Conservation (phyloP, 768 basidiomycete species). For the Suillus brevipes region DNA sequence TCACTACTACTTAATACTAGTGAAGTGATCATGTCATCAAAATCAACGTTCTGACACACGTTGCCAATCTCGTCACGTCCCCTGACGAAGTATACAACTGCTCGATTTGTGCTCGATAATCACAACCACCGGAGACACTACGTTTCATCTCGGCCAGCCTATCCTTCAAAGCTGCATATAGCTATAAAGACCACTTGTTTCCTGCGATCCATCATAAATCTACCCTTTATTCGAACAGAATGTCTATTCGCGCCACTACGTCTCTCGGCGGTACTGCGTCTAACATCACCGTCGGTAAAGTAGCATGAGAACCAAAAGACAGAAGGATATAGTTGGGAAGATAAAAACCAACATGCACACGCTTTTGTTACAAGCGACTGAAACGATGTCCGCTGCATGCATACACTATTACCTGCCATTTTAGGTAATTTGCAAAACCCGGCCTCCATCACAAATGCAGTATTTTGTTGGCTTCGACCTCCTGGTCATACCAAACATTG, state of each 20-base stretch:
- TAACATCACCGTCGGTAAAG: not conserved
- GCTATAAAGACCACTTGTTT: not conserved
- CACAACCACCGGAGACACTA: not conserved
- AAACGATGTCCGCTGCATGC: too few species aligned
- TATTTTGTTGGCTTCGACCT: slow-evolving; percentile 8
- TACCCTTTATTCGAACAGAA: slow-evolving; percentile 11
- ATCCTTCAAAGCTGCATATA: not conserved
- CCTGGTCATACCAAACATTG: slow-evolving; percentile 25
- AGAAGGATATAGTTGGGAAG: too few species aligned
- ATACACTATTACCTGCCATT: not conserved
- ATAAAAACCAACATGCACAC: too few species aligned
- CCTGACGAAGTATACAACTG: not conserved
- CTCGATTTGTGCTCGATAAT: too few species aligned
- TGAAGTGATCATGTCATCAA: not conserved
- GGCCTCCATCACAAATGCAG: not conserved
- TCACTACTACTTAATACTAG: too few species aligned
- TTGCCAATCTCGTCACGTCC: not conserved
- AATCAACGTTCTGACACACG: not conserved
- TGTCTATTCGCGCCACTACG: slow-evolving; percentile 30
- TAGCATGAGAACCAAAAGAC: not conserved
- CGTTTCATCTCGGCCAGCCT: not conserved
- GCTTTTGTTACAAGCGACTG: too few species aligned
- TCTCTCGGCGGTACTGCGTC: slow-evolving; percentile 30
- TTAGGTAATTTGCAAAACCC: not conserved
- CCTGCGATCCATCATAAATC: not conserved